Evolutionary conservation across 148 eudicot genomes (phyloP), one percentile per base, ranked within the genome.

Genomic region (Talinum fruticosum): DNA sequence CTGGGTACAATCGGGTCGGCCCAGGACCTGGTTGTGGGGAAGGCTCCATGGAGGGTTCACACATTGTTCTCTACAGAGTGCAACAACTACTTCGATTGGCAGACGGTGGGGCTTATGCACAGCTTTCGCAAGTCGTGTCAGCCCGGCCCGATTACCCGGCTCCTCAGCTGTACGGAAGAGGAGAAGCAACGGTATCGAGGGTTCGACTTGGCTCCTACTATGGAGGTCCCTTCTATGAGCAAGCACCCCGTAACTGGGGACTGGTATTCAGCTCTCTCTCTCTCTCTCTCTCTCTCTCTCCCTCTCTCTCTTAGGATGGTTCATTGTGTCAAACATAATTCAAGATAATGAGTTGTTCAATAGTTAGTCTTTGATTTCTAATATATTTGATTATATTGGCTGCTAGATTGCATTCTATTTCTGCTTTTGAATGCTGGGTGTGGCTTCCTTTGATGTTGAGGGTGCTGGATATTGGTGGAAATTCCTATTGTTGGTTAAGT

Each of bases 31-130:
- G 72, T 78, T 36, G 69, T 75, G 14, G 87, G 86, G 75, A 80
- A 85, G 75, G 82, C 90, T 19, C 88, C 89, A 29, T 85, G 86
- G 83, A 89, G 99, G 88, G 84, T 96, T 78, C 99, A 96, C 83
- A 96, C 99, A 0, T 76, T 96, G 79, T 96, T 96, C 85, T 96
- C 99, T 2, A 93, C 91, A n/a, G 99, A 96, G 83, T 96, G 99
- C 66, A 89, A 91, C 57, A 86, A 93, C 73, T 96, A 96, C 84
- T 96, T 96, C 77, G 99, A 96, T 81, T 96, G 99, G 99, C 97
- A 96, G 64, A 96, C 99, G 0, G 97, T 96, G 53, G 99, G 99
- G 32, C 83, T 96, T 28, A 89, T 93, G 94, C 93, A 93, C 62
- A 96, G 99, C 79, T 90, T 30, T 77, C 82, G 83, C 75, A 96